Base-by-base conservation (phyloP, 108 stramenopile species). In the Cylindrotheca closterium region DNA sequence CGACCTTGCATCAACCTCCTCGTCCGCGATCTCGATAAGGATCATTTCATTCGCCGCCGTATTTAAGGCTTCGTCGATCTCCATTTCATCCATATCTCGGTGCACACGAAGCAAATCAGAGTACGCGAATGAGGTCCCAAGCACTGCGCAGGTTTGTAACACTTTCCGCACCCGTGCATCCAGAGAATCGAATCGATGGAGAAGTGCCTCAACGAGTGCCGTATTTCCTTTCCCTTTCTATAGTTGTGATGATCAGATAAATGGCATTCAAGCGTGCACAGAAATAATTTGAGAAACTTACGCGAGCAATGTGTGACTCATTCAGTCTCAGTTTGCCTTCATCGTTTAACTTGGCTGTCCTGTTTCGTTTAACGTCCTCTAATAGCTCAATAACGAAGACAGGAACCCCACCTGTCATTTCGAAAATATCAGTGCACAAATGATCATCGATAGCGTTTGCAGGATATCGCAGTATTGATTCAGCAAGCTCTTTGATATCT, bases 371-470 rank as follows among this genome's bases (percentile, higher is more conserved):
- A 12, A 58, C 30, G 24, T 47, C 50, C 49, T 87, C 79, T 1
- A 89, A 51, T 34, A 79, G 66, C 55, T 86, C 83, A 47, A 59
- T 79, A 28, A 79, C 73, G 63, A 80, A 89, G 47, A 80, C 79
- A 58, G 88, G 88, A 72, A 86, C 71, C 26, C 85, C 88, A 24
- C 84, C 84, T 2, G 84, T 79, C 55, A 77, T 67, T 30, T 58
- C 74, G 53, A 58, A 59, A 0, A 89, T 60, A 58, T 78, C 81
- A 15, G 47, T 54, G 25, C 48, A 65, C 31, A 86, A 68, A 24
- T 74, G 72, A 48, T 42, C 28, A 52, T 81, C 63, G 24, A 89
- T 66, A 33, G 83, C 79, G 25, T 58, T 55, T 45, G 31, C 27
- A 8, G 55, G 47, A 30, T 77, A 51, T 33, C 73, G 67, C 4